A percentile compares a stretch with the other conserved stretches of the same genome.
Conservation (phyloP, 257 asterid species). For the Plantago elongata region DNA sequence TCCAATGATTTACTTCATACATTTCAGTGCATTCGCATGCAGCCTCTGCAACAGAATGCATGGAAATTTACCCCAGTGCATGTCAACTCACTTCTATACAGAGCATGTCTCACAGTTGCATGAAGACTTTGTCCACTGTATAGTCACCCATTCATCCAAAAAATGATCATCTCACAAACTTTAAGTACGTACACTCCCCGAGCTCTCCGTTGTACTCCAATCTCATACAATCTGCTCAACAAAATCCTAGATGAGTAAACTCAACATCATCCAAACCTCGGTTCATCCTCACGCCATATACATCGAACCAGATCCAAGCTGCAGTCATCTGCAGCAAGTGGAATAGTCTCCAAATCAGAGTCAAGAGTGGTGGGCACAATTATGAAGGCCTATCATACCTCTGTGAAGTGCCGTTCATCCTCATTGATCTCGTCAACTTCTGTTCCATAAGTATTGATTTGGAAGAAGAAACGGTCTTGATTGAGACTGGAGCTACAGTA, state of each 20-base stretch:
- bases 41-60: slow-evolving; percentile 18
- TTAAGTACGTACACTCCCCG: slow-evolving; percentile 25
- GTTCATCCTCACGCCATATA: slow-evolving; percentile 39
- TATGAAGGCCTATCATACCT: slow-evolving; percentile 53
- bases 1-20: slow-evolving; percentile 2
- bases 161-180: slow-evolving; percentile 11
- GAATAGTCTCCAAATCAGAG: slow-evolving; percentile 28
- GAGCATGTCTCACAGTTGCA: neutral
- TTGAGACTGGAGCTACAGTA: slow-evolving; percentile 49
- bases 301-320: slow-evolving; percentile 28
- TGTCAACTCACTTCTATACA: neutral
- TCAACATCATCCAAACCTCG: slow-evolving; percentile 31
- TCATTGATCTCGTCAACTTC: slow-evolving; percentile 41
- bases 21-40: slow-evolving; percentile 7
- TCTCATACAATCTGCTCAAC: slow-evolving; percentile 37
- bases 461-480: slow-evolving; percentile 41
- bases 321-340: slow-evolving; percentile 35
- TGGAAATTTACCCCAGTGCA: slow-evolving; percentile 19
- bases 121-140: slow-evolving; percentile 24
- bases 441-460: slow-evolving; percentile 30
- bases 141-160: slow-evolving; percentile 23
- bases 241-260: slow-evolving; percentile 50
- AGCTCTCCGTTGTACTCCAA: slow-evolving; percentile 24
- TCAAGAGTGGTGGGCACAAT: slow-evolving; percentile 62
- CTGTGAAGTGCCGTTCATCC: slow-evolving; percentile 28